These are phyloP conservation scores for Phytophthora kernoviae DNA, from an alignment of 352 stramenopile species.

Conservation along the genomic window DNA sequence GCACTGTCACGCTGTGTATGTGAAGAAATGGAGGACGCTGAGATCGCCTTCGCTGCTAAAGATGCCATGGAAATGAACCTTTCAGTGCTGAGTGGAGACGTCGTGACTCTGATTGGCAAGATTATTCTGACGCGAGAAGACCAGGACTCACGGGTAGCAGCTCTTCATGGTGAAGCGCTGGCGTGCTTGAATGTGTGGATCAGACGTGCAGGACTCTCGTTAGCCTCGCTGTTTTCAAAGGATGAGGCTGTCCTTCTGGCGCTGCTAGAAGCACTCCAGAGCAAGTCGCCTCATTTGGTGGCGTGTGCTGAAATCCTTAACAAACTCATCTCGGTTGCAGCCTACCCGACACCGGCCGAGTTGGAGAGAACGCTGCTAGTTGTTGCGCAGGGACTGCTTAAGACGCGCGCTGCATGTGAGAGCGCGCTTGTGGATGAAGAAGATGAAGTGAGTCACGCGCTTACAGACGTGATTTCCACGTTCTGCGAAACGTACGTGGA, in stretches of 20 bases:
- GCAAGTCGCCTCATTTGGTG: constrained; percentile 52
- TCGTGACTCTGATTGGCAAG: constrained; percentile 54
- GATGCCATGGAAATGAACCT: constrained; percentile 73
- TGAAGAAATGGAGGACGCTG: constrained; percentile 69
- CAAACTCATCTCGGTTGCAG: constrained; percentile 60
- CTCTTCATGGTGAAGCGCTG: constrained; percentile 60
- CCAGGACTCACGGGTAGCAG: constrained; percentile 29
- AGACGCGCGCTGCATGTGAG: constrained; percentile 53
- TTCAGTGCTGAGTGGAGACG: constrained; percentile 41
- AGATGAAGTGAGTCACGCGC: constrained; percentile 62
- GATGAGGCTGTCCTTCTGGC: constrained; percentile 45
- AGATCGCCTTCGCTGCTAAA: constrained; percentile 59
- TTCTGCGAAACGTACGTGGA: constrained; percentile 78
- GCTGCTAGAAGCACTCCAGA: constrained; percentile 54
- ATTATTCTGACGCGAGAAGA: constrained; percentile 46
- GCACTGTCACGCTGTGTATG: constrained; percentile 63
- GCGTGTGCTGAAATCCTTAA: constrained; percentile 58
- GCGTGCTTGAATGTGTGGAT: constrained; percentile 65
- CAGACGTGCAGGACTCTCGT: constrained; percentile 56
- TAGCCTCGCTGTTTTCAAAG: constrained; percentile 51
- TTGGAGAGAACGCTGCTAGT: constrained; percentile 49
- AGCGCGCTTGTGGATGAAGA: constrained; percentile 52
- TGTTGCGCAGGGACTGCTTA: constrained; percentile 49
- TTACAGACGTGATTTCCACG: constrained; percentile 63
- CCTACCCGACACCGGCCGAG: constrained; percentile 55